Evolutionary conservation across 164 flowering plant genomes (phyloP).

Genomic region (Vitis rupestris): DNA sequence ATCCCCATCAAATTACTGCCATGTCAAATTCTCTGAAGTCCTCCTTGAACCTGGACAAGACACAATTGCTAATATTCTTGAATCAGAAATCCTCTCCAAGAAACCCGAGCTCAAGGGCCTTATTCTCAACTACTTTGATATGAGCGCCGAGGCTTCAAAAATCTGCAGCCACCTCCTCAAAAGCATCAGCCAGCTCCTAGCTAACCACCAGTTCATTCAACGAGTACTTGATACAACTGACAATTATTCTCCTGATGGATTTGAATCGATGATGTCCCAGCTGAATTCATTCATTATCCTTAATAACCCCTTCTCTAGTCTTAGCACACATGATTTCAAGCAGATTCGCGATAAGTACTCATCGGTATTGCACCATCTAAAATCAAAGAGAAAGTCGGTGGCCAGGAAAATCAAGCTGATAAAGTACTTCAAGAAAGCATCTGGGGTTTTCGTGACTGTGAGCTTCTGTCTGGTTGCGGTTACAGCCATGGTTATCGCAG

Average conservation of each 20-base stretch:
- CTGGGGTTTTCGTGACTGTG: conserved; percentile 36
- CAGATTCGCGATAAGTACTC: conserved; percentile 46
- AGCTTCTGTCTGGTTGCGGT: conserved; percentile 34
- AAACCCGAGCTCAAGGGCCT: conserved; percentile 41
- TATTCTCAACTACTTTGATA: conserved; percentile 43
- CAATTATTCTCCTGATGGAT: conserved; percentile 21
- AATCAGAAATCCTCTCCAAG: conserved; percentile 33
- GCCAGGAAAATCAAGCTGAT: conserved; percentile 40
- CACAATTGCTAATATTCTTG: conserved; percentile 33
- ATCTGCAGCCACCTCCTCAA: conserved; percentile 53
- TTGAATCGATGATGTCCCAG: conserved; percentile 18
- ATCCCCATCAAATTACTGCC: conserved; percentile 10
- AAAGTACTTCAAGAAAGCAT: conserved; percentile 34
- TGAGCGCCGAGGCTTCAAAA: conserved; percentile 63
- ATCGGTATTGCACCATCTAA: conserved; percentile 36
- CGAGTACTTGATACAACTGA: conserved; percentile 27
- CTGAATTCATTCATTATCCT: conserved; percentile 29
- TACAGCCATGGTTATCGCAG: conserved; percentile 33
- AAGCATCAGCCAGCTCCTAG: conserved; percentile 36
- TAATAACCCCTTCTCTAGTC: conserved; percentile 40
- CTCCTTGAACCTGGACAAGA: conserved; percentile 67
- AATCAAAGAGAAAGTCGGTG: conserved; percentile 36
- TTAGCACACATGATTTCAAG: conserved; percentile 34
- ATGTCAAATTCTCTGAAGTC: conserved; percentile 26
- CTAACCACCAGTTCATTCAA: conserved; percentile 30